A percentile compares a stretch with the other conserved stretches of the same genome.
Conservation (phyloP, 1,284 basidiomycete genomes). For the Cronartium quercuum region DNA sequence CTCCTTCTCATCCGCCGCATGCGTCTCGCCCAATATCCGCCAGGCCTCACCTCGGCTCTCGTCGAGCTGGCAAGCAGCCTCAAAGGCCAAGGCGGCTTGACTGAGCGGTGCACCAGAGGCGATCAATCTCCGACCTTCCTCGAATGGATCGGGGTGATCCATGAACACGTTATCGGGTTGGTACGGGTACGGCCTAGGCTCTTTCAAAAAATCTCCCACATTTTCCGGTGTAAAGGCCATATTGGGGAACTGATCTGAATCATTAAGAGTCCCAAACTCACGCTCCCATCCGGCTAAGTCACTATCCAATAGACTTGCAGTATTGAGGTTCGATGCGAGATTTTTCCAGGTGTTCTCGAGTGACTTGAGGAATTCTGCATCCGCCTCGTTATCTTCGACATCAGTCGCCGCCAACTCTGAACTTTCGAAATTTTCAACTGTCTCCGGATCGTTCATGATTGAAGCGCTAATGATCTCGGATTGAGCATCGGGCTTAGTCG, state of each 20-base stretch:
- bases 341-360: slow-evolving; percentile 45
- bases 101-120: slow-evolving; percentile 51
- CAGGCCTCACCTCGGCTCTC: slow-evolving; percentile 68
- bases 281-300: slow-evolving; percentile 54
- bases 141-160: slow-evolving; percentile 53
- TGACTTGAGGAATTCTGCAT: slow-evolving; percentile 50
- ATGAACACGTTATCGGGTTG: slow-evolving; percentile 61
- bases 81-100: slow-evolving; percentile 51
- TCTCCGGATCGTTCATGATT: background rate
- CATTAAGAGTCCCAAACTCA: slow-evolving; percentile 41
- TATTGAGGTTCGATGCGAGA: slow-evolving; percentile 42
- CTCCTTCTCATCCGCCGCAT: slow-evolving; percentile 87
- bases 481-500: background rate
- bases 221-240: slow-evolving; percentile 42
- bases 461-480: background rate
- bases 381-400: slow-evolving; percentile 49
- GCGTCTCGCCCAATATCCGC: slow-evolving; percentile 84
- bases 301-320: slow-evolving; percentile 62
- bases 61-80: slow-evolving; percentile 55
- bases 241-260: slow-evolving; percentile 19
- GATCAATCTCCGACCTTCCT: slow-evolving; percentile 59
- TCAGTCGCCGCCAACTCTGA: slow-evolving; percentile 43
- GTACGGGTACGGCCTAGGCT: slow-evolving; percentile 43
- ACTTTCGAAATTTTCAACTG: slow-evolving; percentile 16
- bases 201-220: slow-evolving; percentile 44